These are phyloP conservation scores for Zostera marina DNA, from an alignment of 116 monocot species.

Conservation along the genomic window DNA sequence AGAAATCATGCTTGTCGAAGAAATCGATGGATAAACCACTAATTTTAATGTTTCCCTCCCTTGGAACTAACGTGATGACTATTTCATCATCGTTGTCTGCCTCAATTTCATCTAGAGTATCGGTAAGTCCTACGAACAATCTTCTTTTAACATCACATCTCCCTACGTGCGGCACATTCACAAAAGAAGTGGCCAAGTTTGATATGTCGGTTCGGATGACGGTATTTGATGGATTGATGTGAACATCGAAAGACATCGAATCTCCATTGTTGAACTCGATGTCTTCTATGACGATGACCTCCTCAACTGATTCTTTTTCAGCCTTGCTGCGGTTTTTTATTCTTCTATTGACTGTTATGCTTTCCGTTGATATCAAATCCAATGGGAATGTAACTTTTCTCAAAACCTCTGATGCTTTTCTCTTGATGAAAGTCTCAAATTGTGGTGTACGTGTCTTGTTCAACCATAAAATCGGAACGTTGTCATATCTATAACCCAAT, in stretches of 20 bases:
- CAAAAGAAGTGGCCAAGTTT: constrained; percentile 11
- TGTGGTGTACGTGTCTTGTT: not conserved
- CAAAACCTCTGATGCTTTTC: not conserved
- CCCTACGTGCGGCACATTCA: constrained; percentile 2
- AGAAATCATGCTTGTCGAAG: no score
- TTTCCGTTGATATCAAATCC: constrained; percentile 1
- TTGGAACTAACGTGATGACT: constrained; percentile 9
- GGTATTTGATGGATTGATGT: constrained; percentile 1
- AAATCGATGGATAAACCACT: not conserved
- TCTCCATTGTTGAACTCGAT: not conserved
- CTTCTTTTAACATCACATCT: not conserved
- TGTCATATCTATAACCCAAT: constrained; percentile 8
- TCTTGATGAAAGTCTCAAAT: not conserved
- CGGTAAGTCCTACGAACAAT: constrained; percentile 1
- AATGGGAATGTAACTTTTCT: constrained; percentile 5
- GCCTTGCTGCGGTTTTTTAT: constrained; percentile 1
- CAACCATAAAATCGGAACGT: not conserved
- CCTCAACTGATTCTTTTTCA: constrained; percentile 13
- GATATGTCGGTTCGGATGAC: not conserved
- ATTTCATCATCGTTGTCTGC: constrained; percentile 6
- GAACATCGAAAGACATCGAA: constrained; percentile 6
- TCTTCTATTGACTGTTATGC: constrained; percentile 6
- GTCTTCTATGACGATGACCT: constrained; percentile 8
- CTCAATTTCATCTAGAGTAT: constrained; percentile 5
- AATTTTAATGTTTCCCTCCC: constrained; percentile 1